Base-by-base conservation (phyloP, 441 rosid species). In the Euphorbia celastroides region DNA sequence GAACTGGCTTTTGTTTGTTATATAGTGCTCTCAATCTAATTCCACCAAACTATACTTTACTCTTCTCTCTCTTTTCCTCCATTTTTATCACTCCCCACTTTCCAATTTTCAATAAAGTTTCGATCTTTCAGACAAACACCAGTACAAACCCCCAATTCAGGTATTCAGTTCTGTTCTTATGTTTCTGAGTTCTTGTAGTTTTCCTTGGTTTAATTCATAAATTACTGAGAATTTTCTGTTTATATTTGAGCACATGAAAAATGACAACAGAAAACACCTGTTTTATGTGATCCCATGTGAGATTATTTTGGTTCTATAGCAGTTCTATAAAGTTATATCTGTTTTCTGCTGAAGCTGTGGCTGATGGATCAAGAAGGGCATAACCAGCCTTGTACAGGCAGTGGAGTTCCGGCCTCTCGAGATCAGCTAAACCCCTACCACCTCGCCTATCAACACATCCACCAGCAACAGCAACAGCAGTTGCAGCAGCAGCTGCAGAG, bases 401-500 rank as follows among this genome's bases (percentile, higher is more conserved):
- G 16, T 59, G 55, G 54, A 6, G 66, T 52, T 59, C 66, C 60
- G 2, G 57, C 52, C 20, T 54, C 66, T 2, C 67, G 61, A 31
- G 28, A 59, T 48, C 70, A 71, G 30, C 58, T 70, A 38, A 63
- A 63, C 27, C 68, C 62, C 13, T 65, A 70, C 69, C 74, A 70
- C 9, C 66, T 71, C 50, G 70, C 70, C 20, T 71, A 59, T 66
- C 74, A 71, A 50, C 74, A 71, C 42, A 71, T 71, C 60, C 57
- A 65, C 50, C 74, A 71, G 55, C 75, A 72, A 17, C 75, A 72
- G 70, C 70, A 65, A n/a, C 50, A 42, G 48, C 70, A 77, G 36
- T 79, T 80, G 34, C 77, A 75, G 69, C 81, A 80, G 20, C 81
- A 77, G 34, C 83, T 80, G 28, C 83, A 77, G 50, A 38, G 64